Evolutionary conservation across 768 basidiomycete genomes (phyloP), one percentile per base, ranked within the genome.

Genomic region (Sistotremastrum niveocremeum): DNA sequence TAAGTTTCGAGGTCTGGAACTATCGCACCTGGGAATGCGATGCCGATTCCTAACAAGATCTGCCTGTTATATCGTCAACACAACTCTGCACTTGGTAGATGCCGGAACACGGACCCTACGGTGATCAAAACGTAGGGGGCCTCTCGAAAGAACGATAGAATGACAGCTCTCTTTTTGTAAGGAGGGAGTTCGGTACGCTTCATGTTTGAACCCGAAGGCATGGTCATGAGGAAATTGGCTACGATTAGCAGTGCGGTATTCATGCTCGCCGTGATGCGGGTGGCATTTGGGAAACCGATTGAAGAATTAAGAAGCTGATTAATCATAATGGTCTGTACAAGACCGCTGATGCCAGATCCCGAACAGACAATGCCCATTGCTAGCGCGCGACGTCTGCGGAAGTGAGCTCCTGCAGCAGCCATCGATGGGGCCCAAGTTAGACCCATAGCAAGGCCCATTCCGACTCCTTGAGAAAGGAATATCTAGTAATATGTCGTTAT

Each of bases 301-400:
- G 51, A 52, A 3, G 69, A 67, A 46, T 67, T 70, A 48, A 44
- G 50, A 61, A 69, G 62, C 36, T 69, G 64, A 54, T 83, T 81
- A 20, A 84, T 62, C 64, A 80, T 69, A 52, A 80, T 77, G 2
- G 77, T 75, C 47, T 79, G 76, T 6, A 81, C 53, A 28, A 74
- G 65, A 7, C 75, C 77, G 3, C 81, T 80, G 9, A 77, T 55
- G 11, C 72, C 75, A n/a, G 76, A 69, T 28, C 71, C 71, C 11
- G 74, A 72, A 9, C 73, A 72, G 34, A 67, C 72, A 38, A 80
- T 60, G 10, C 77, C 72, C 49, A 77, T 73, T 0, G 72, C 76
- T 35, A 77, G 56, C 4, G 70, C 66, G 8, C 71, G 65, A 30
- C 65, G 65, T 29, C 56, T 60, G 31, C 67, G 59, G 57, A 78